Evolutionary conservation across 805 yeast genomes (phyloP), one percentile per base, ranked within the genome.

Genomic region (Sungouiozyma ichnusensis): DNA sequence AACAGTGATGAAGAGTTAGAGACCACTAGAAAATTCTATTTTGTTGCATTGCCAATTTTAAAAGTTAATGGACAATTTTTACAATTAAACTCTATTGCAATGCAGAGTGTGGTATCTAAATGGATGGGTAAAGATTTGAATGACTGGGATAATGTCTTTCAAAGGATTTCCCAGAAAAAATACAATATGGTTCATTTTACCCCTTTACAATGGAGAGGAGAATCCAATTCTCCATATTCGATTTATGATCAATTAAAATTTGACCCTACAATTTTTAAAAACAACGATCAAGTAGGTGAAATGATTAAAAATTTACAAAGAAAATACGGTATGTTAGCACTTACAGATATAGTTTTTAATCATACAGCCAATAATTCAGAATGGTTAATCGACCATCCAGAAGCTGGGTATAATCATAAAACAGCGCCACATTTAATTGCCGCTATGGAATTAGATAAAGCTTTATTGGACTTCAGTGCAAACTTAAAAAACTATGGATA

Each of bases 181-280:
- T 90, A 90, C 67, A 92, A 92, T 62, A 85, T 90, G 96, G 69
- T 92, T 36, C 98, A 90, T 66, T 90, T 90, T 60, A 88, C 97
- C 4, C 98, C 98, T 0, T 68, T 90, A 51, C 96, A 90, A 63
- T 66, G 79, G 48, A 72, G 97, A 43, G 98, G 98, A 29, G 81
- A 72, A 47, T 84, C 95, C 1, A 75, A 88, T 60, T 88, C 97
- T 5, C 98, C 98, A 0, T 90, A 88, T 58, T 85, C 96, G 3
- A 85, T 90, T 41, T 80, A 66, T 52, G 96, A 90, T 59, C 97
- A 92, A 63, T 71, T 86, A 46, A 61, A 55, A 19, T 88, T 82
- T 63, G 97, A 90, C 56, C 76, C 81, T 0, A 58, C 51, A 0
- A 60, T 78, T 18, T 90, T 92, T 57, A 58, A 69, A 39, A 71